Evolutionary conservation across 1,139 yeast genomes (phyloP), one percentile per base, ranked within the genome.

Genomic region (Suhomyces taliae): DNA sequence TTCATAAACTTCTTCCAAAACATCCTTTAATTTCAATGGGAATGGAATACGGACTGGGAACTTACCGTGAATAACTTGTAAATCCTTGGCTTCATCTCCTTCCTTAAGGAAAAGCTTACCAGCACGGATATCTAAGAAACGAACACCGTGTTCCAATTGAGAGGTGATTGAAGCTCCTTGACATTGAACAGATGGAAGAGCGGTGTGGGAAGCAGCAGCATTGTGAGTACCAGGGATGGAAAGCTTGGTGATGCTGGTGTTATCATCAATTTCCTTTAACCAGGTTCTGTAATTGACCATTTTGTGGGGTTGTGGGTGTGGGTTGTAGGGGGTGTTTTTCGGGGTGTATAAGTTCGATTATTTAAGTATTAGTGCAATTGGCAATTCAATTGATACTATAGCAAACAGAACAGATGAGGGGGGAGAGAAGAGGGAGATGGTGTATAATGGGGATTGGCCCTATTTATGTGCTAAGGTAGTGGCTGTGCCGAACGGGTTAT

Each of bases 151-250:
- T 44, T 78, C 68, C 67, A 87, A 76, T 66, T 87, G 95, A 2
- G 78, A 79, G 1, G 77, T 67, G 42, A 87, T 72, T 1, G 80
- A 65, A 8, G 72, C 80, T 19, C 83, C 88, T 63, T 87, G 95
- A 64, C 95, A 87, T 62, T 83, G 86, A 33, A 87, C 93, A 0
- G 90, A 82, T 19, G 93, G 93, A 44, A 86, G 72, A 1, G 93
- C 86, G n/a, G 79, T 69, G 63, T 85, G 84, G 58, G 80, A 81
- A 9, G 95, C 93, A 10, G 87, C 90, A 32, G 89, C 76, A 60
- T 87, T 87, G 69, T 87, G 95, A 14, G 95, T 86, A 12, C 95
- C 95, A 6, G 95, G 90, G 48, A 87, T 73, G 0, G 91, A 74
- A 48, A 87, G 72, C 53, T 76, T 69, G 7, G 85, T 72, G 42